A percentile compares a stretch with the other conserved stretches of the same genome.
Evolutionary conservation across 371 early-diverging fungal genomes (phyloP).

Genomic region (Batrachochytrium dendrobatidis): DNA sequence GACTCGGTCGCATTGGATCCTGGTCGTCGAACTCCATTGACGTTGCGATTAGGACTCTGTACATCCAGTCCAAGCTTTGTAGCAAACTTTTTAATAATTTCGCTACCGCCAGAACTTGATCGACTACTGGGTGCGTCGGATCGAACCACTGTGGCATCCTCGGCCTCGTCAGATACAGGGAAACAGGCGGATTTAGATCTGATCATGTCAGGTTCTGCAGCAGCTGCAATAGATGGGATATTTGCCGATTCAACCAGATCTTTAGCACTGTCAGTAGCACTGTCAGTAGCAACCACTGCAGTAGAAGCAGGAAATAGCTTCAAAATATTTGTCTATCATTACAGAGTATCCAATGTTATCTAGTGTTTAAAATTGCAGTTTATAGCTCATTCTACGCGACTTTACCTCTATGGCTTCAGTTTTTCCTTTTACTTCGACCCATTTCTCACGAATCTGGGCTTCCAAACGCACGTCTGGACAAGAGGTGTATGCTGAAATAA

Average conservation of each 20-base stretch:
- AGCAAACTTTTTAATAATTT: background rate
- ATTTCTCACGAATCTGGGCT: background rate
- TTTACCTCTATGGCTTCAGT: background rate
- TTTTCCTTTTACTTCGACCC: background rate
- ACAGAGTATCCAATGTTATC: too few species aligned
- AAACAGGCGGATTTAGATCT: background rate
- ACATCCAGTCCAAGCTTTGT: slow-evolving; percentile 4
- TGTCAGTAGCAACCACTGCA: too few species aligned
- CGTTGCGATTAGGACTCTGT: background rate
- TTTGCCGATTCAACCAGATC: too few species aligned
- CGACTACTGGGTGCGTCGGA: background rate
- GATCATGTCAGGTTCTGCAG: too few species aligned
- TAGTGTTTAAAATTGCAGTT: too few species aligned
- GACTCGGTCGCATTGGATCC: too few species aligned
- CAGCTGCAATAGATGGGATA: too few species aligned
- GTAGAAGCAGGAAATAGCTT: too few species aligned
- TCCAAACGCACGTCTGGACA: background rate
- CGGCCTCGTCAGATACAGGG: slow-evolving; percentile 3
- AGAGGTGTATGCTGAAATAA: background rate
- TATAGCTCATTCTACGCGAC: too few species aligned
- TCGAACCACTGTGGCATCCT: slow-evolving; percentile 2
- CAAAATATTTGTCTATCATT: too few species aligned
- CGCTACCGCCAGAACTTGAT: background rate
- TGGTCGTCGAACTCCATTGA: background rate
- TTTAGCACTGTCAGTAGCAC: too few species aligned